Evolutionary conservation across 169 alveolate species (phyloP).

Genomic region (Plasmodium knowlesi): DNA sequence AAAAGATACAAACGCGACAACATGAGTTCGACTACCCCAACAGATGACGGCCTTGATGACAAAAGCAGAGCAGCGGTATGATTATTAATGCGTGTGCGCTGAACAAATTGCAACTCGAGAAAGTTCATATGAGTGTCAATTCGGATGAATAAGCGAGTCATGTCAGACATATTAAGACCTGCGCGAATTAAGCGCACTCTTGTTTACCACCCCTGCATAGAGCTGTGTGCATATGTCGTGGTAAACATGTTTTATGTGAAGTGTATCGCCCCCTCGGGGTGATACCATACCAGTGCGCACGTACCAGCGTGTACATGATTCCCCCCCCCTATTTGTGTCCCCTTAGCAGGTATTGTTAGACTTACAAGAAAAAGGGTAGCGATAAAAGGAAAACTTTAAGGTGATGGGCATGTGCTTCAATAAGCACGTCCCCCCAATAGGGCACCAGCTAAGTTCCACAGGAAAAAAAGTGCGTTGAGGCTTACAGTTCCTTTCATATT

Average conservation of each 20-base stretch:
- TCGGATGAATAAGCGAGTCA: background rate
- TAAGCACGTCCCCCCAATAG: slow-evolving; percentile 58
- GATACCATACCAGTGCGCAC: background rate
- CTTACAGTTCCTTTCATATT: background rate
- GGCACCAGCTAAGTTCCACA: slow-evolving; percentile 20
- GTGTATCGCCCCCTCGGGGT: background rate
- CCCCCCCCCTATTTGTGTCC: background rate
- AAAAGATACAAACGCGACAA: background rate
- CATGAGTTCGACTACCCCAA: slow-evolving; percentile 17
- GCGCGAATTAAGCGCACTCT: background rate
- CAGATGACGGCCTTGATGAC: slow-evolving; percentile 57
- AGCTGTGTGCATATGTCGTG: background rate
- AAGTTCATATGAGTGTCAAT: background rate
- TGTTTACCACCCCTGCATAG: background rate
- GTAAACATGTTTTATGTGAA: background rate
- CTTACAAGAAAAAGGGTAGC: slow-evolving; percentile 52
- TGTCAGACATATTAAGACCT: background rate
- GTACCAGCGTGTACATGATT: background rate
- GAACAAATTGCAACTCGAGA: background rate
- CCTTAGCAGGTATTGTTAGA: slow-evolving; percentile 27
- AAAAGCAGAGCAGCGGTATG: slow-evolving; percentile 68
- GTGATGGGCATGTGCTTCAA: slow-evolving; percentile 72
- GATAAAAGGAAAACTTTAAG: slow-evolving; percentile 64
- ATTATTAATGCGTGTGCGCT: background rate
- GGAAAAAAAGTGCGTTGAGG: slow-evolving; percentile 42